Evolutionary conservation across 2,329 filamentous ascomycete species (phyloP), one percentile per base, ranked within the genome.

Genomic region (Penicillium sp.): DNA sequence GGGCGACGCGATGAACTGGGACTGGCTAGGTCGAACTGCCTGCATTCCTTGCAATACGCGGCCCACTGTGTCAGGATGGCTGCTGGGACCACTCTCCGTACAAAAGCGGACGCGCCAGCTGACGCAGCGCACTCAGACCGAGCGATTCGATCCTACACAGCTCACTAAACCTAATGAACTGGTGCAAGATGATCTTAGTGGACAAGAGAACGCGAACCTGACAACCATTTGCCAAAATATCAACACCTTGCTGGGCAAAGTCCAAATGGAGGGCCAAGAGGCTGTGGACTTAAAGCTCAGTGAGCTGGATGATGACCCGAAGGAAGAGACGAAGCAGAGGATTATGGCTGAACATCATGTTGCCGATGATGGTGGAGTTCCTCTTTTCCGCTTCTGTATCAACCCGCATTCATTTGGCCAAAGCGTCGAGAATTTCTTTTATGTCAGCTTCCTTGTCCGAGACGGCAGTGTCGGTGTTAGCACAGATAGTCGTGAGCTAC

Each of bases 391-490:
- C 52, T 98, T 97, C 65, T 91, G 92, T 42, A 84, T 98, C 62
- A 96, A 99, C 66, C 95, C 95, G 0, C 80, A 80, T 39, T 96
- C 92, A 0, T 99, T 98, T 68, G 91, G 91, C 0, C 95, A 99
- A 75, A 96, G 92, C 0, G 88, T 99, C 7, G 95, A 99, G 72
- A 99, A 99, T 67, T 81, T 99, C 67, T 99, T 99, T 75, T 98
- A 98, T 72, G 85, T 96, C 65, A 96, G 91, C 71, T 99, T 99
- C 70, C 78, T 99, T 59, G 92, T 98, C 58, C 87, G 91, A 57
- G 95, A 99, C 75, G 92, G 92, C 11, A 86, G 84, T 58, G 85
- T 92, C 6, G 86, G 85, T 33, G 82, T 99, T n/a, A 81, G 85
- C 3, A 83, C 86, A 55, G 93, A 97, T 68, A 82, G 86, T 13